Evolutionary conservation across 768 basidiomycete genomes (phyloP).

Genomic region (Mycena filopes): DNA sequence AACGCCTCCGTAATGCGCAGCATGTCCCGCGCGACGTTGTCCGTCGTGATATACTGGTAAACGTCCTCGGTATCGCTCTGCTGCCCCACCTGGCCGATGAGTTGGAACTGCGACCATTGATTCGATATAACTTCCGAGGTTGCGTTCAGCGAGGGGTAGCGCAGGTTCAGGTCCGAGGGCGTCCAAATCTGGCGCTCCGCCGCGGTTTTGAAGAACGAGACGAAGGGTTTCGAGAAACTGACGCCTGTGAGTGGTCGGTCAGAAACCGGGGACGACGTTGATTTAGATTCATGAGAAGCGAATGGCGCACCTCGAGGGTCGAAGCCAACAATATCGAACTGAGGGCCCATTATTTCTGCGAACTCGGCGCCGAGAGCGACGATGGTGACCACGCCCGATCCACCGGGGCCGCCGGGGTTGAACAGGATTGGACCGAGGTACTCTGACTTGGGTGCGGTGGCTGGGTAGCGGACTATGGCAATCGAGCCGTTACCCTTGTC

Average conservation of each 20-base stretch:
- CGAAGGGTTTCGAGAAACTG: conserved; percentile 11
- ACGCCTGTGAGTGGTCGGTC: not conserved
- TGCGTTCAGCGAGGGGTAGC: conserved; percentile 34
- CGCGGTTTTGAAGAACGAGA: conserved; percentile 23
- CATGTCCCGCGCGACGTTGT: conserved; percentile 53
- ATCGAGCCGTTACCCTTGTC: conserved; percentile 12
- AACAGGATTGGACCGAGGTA: conserved; percentile 18
- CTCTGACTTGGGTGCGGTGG: conserved; percentile 3
- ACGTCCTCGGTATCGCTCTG: conserved; percentile 40
- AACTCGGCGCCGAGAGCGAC: not conserved
- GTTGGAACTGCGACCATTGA: conserved; percentile 45
- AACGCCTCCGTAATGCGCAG: conserved; percentile 45
- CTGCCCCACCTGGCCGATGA: conserved; percentile 45
- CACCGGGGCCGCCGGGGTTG: conserved; percentile 18
- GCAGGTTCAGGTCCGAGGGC: not conserved
- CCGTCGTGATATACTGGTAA: conserved; percentile 48
- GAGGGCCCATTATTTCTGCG: not conserved
- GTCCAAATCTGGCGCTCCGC: conserved; percentile 26
- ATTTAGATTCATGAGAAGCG: no score
- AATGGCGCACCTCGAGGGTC: conserved; percentile 14
- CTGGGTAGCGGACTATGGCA: not conserved
- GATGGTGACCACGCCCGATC: conserved; percentile 4
- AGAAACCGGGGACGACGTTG: not conserved
- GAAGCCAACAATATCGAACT: conserved; percentile 21
- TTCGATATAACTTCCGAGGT: conserved; percentile 40